Evolutionary conservation across 2,329 filamentous ascomycete genomes (phyloP).

Genomic region (Rhexocercosporidium sp.): DNA sequence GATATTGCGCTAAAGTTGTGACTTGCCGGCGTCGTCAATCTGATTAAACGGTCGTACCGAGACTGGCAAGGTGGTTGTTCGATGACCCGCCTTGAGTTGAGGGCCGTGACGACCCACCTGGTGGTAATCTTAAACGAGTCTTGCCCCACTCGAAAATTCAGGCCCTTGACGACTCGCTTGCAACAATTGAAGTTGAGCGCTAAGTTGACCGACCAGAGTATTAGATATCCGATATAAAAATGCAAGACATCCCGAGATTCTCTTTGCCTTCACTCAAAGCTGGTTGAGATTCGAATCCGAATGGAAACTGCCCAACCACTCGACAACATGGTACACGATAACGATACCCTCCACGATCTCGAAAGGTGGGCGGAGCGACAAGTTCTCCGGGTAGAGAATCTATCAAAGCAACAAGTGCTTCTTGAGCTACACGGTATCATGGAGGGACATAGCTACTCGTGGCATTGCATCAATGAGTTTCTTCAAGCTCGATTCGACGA

Average conservation of each 20-base stretch:
- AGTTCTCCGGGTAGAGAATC: slow-evolving; percentile 22
- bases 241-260: neutral
- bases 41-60: neutral
- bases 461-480: slow-evolving; percentile 25
- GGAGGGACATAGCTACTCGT: slow-evolving; percentile 25
- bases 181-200: neutral
- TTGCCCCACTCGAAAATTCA: neutral
- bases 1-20: neutral
- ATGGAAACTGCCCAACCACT: neutral
- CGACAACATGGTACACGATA: neutral
- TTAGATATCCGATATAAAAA: neutral
- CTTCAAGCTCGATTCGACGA: slow-evolving; percentile 22
- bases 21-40: neutral
- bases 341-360: neutral
- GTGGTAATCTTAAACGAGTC: neutral
- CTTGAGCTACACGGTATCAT: slow-evolving; percentile 24
- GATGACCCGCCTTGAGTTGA: neutral
- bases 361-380: slow-evolving; percentile 14
- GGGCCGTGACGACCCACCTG: neutral
- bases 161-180: neutral
- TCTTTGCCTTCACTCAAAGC: neutral
- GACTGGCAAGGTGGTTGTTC: neutral
- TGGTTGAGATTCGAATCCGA: neutral
- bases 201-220: neutral
- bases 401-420: slow-evolving; percentile 22